These are phyloP conservation scores for Fusarium fujikuroi DNA, from an alignment of 2,329 filamentous ascomycete species.

Conservation along the genomic window DNA sequence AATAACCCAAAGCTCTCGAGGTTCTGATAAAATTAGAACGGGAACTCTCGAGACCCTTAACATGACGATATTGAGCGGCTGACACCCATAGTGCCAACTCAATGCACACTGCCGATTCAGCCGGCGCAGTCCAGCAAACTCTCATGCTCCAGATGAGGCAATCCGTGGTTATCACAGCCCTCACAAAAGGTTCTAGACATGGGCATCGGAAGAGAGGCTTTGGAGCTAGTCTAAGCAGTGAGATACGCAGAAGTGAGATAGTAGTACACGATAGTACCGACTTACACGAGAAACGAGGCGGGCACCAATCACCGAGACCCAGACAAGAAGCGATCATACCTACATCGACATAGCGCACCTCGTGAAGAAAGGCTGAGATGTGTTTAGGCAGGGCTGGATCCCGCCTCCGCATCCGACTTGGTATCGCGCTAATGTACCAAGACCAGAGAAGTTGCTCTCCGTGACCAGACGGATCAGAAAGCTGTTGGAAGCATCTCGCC, in stretches of 20 bases:
- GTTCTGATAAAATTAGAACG: constrained; percentile 16
- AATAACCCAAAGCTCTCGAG: not conserved
- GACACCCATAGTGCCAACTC: constrained; percentile 12
- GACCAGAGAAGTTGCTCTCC: not conserved
- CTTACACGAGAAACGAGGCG: constrained; percentile 23
- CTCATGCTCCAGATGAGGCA: constrained; percentile 15
- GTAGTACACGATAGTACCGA: not conserved
- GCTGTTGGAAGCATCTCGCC: not conserved
- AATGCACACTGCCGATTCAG: constrained; percentile 5
- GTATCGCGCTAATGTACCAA: not conserved
- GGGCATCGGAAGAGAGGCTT: constrained; percentile 5
- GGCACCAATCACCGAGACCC: constrained; percentile 38
- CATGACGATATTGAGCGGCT: constrained; percentile 12
- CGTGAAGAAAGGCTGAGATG: constrained; percentile 20
- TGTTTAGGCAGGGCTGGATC: constrained; percentile 14
- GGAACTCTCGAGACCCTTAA: constrained; percentile 8
- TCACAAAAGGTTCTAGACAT: not conserved
- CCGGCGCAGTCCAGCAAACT: constrained; percentile 16
- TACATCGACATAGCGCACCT: constrained; percentile 5
- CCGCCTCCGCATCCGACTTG: not conserved
- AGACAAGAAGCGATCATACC: constrained; percentile 12
- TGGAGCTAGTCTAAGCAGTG: not conserved
- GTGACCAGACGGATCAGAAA: not conserved
- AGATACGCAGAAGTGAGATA: constrained; percentile 3
- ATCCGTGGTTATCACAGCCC: constrained; percentile 7